Percentiles rank a stretch among this genome's conserved stretches.
phyloP scores from a whole-genome alignment of 441 rosid genomes.

The Gossypium gossypioides region DNA sequence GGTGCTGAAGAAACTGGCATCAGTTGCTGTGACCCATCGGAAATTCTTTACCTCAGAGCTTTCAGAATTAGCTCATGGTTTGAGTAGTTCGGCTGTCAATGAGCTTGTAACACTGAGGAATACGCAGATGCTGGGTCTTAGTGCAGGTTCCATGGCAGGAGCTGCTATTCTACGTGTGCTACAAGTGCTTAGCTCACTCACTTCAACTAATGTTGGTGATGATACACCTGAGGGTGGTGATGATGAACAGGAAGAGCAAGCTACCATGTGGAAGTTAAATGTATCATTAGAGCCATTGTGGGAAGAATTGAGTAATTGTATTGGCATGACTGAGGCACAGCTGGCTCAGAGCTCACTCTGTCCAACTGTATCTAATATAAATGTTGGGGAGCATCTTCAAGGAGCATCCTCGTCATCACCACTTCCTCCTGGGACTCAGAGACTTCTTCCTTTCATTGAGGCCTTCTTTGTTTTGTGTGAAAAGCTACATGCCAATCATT shows the following conservation, averaged over 20 bases:
- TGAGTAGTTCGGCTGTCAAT: conserved; percentile 68
- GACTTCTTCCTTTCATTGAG: conserved; percentile 84
- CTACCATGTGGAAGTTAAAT: conserved; percentile 59
- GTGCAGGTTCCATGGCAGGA: conserved; percentile 92
- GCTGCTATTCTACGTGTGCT: conserved; percentile 81
- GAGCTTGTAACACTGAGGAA: conserved; percentile 70
- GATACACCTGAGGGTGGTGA: conserved; percentile 28
- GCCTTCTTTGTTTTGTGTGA: conserved; percentile 96
- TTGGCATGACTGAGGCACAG: conserved; percentile 73
- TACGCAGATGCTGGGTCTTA: conserved; percentile 70
- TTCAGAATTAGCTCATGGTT: conserved; percentile 62
- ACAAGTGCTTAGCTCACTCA: conserved; percentile 72
- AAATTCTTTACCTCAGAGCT: conserved; percentile 63
- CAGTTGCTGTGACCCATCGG: conserved; percentile 53
- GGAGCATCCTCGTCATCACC: conserved; percentile 50
- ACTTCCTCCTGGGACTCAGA: conserved; percentile 88
- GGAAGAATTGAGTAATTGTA: conserved; percentile 88
- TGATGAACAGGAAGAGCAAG: conserved; percentile 62
- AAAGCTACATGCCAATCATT: conserved; percentile 58
- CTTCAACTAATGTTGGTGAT: conserved; percentile 32
- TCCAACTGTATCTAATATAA: conserved; percentile 31
- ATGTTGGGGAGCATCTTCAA: conserved; percentile 52
- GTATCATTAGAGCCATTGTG: conserved; percentile 80
- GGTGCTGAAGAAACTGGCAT: conserved; percentile 74
- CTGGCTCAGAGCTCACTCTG: conserved; percentile 51